Evolutionary conservation across 108 stramenopile genomes (phyloP).

Genomic region (Nitzschia sp.): DNA sequence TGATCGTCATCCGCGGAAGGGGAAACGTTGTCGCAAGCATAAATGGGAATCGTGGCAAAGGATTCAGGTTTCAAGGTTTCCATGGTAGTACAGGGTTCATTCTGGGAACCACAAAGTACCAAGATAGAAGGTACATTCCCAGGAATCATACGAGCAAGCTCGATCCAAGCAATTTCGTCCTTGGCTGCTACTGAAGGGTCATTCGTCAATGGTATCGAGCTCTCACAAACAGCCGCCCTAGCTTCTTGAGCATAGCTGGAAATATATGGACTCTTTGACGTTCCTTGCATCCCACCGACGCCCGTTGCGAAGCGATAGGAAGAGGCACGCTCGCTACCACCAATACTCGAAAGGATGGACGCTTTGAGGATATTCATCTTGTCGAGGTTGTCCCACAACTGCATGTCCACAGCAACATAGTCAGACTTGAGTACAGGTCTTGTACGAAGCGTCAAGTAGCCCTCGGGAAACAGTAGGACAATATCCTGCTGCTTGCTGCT

Average conservation of each 20-base stretch:
- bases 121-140: neutral
- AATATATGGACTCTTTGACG: neutral
- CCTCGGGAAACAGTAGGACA: neutral
- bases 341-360: neutral
- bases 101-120: neutral
- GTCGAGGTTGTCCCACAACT: conserved; percentile 14
- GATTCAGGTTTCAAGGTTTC: neutral
- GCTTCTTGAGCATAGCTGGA: neutral
- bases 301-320: conserved; percentile 69
- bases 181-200: neutral
- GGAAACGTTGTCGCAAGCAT: conserved; percentile 15
- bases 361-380: neutral
- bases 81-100: neutral
- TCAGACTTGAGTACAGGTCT: neutral
- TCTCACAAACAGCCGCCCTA: neutral
- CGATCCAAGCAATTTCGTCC: neutral
- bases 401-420: conserved; percentile 1
- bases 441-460: neutral
- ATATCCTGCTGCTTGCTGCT: neutral
- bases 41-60: neutral
- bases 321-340: conserved; percentile 7
- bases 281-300: conserved; percentile 49
- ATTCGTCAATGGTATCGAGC: neutral
- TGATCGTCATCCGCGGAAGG: neutral
- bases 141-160: neutral